Base-by-base conservation (phyloP, 176 grass and related monocot genomes). In the Ensete glaucum region DNA sequence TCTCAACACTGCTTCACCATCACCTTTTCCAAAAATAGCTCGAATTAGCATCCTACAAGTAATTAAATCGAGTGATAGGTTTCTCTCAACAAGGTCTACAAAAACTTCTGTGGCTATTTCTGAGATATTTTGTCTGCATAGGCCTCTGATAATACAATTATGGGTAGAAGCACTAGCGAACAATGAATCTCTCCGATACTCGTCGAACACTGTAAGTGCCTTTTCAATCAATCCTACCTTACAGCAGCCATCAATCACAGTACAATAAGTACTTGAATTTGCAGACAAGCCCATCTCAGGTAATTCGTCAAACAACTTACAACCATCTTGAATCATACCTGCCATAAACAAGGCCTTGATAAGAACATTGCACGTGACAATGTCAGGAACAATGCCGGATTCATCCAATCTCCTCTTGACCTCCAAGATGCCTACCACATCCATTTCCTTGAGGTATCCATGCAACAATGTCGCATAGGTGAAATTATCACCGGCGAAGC, bases 381-480 rank as follows among this genome's bases (percentile, higher is more conserved):
- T 77, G 77, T 96, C 92, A 57, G 85, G 49, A 71, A 62, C 34
- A 82, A 92, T 77, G 52, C 82, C 84, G 25, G 85, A 85, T 54
- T 58, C 79, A 73, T 88, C 85, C 56, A 96, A 80, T 62, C 83
- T 92, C 50, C 13, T 76, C 74, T 85, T 89, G 73, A 86, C 77
- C 54, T 27, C 73, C 80, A 92, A 80, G 72, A 89, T 53, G 58
- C 85, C 69, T 1, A 14, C 50, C 17, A 57, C 73, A 83, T 96
- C 80, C 24, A 73, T 72, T 85, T 66, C 78, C 60, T 87, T 96
- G 24, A 82, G 72, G 76, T 83, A 87, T 78, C 86, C 86, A 84
- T 92, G 92, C 82, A 96, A 87, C 64, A 96, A 81, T 20, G 82
- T 87, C 79, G 86, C 87, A 75, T 89, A 96, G 57, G 88, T 92